phyloP scores from a whole-genome alignment of 352 stramenopile species.

The Phytopythium kandeliae region DNA sequence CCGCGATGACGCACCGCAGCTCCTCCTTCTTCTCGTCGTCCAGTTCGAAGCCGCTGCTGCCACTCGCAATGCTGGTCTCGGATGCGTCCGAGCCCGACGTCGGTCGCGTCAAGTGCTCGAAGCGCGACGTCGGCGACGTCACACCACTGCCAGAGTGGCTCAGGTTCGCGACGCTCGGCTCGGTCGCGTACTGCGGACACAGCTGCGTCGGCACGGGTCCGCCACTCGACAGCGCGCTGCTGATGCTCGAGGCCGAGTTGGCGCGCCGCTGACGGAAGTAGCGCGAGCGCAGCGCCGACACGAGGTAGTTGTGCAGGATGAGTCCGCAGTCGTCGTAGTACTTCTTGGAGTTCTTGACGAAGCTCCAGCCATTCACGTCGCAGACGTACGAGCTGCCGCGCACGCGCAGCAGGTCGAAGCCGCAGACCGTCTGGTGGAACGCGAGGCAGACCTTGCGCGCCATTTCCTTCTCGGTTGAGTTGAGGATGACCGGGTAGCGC shows the following conservation, averaged over 20 bases:
- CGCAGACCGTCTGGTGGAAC: slow-evolving; percentile 99
- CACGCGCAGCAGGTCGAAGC: slow-evolving; percentile 97
- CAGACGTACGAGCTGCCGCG: slow-evolving; percentile 95
- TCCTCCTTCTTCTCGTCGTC: slow-evolving; percentile 91
- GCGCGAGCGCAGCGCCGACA: slow-evolving; percentile 68
- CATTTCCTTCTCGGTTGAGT: slow-evolving; percentile 98
- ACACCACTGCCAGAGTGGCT: slow-evolving; percentile 8
- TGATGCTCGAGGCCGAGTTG: slow-evolving; percentile 30
- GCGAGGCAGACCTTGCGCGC: slow-evolving; percentile 90
- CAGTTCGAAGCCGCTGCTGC: slow-evolving; percentile 28
- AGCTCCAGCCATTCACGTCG: slow-evolving; percentile 99
- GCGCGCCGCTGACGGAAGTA: slow-evolving; percentile 72
- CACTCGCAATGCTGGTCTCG: slow-evolving; percentile 62
- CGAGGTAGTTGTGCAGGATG: slow-evolving; percentile 91
- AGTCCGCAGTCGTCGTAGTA: slow-evolving; percentile 98
- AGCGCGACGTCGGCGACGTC: slow-evolving; percentile 14
- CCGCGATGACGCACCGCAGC: slow-evolving; percentile 97
- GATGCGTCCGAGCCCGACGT: slow-evolving; percentile 66
- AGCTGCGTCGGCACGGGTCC: slow-evolving; percentile 35
- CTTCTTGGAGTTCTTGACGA: slow-evolving; percentile 98
- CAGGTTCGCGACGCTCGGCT: slow-evolving; percentile 26
- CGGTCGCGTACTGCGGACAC: slow-evolving; percentile 76
- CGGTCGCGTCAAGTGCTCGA: slow-evolving; percentile 30
- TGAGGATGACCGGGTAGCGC: slow-evolving; percentile 98
- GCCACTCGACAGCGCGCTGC: slow-evolving; percentile 15